Conservation (phyloP, 768 basidiomycete species). For the Dioszegia crocea region DNA sequence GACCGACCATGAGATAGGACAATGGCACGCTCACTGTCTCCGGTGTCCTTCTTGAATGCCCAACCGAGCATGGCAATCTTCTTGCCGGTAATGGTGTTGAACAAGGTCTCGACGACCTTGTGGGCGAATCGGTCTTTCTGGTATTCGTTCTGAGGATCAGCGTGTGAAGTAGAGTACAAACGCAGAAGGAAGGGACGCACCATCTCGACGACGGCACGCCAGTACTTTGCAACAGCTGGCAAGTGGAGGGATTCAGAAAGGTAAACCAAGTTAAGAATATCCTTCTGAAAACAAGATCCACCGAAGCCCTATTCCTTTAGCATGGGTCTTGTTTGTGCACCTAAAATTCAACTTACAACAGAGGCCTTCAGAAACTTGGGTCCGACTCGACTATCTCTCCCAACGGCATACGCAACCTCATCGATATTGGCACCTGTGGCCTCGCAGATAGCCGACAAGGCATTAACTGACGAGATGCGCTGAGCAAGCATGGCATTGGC, state of each 20-base stretch:
- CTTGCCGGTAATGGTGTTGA: constrained; percentile 72
- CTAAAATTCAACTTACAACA: constrained; percentile 35
- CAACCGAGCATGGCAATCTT: no score
- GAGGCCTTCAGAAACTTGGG: constrained; percentile 80
- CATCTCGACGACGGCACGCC: no score
- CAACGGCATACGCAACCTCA: no score
- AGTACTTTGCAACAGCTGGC: no score
- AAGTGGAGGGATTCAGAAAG: no score
- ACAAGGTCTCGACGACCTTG: constrained; percentile 91
- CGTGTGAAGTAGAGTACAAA: background rate
- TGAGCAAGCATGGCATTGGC: constrained; percentile 99
- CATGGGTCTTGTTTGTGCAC: background rate
- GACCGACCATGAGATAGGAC: background rate
- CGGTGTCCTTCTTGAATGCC: no score
- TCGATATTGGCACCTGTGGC: no score
- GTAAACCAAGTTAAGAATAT: no score
- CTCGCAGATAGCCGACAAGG: constrained; percentile 96
- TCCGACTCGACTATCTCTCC: constrained; percentile 89
- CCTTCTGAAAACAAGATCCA: no score
- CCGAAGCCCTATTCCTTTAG: constrained; percentile 61
- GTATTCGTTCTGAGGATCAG: constrained; percentile 68
- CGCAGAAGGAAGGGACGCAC: constrained; percentile 11
- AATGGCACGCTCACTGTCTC: constrained; percentile 59
- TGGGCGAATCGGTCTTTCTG: constrained; percentile 95
- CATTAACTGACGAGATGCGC: constrained; percentile 96